Base-by-base conservation (phyloP, 23 red algal species). In the Gracilaria vermiculophylla region DNA sequence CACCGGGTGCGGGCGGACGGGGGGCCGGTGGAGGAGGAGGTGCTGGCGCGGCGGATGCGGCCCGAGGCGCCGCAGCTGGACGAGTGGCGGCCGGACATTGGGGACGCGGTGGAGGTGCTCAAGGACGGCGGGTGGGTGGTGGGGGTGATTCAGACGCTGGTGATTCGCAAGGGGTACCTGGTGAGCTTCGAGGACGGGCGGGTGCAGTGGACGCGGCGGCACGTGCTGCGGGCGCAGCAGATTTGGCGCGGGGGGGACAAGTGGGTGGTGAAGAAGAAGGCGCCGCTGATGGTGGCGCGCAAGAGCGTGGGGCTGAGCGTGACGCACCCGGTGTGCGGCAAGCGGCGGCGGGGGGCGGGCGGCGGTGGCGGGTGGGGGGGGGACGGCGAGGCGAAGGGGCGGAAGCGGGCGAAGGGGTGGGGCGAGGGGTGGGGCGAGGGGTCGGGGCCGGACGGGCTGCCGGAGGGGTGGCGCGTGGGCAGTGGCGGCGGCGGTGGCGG, bases 201-300 rank as follows among this genome's bases (percentile, higher is more conserved):
- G 17, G 85, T 81, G 54, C 40, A 55, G 17, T 96, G 94, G 94
- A 47, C 86, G 74, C 86, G 69, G 37, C 80, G 80, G 24, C 79
- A 73, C 28, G 23, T 49, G 69, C 54, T 96, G 70, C 79, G 94
- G 19, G 80, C 94, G 52, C 87, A 96, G 36, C 85, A 83, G 23
- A 96, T 84, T 28, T 96, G 94, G 94, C 83, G 80, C 17, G 87
- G 94, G 7, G 85, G 86, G 10, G 51, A 78, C 19, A 62, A 73
- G 17, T 96, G 94, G 94, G 85, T 85, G 60, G 61, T 82, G 53
- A 91, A 91, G 73, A 91, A 58, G 53, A 96, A 96, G 64, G 42
- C 84, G 50, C 84, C 84, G 41, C 42, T 88, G 2, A 39, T 69
- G 23, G 69, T 88, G 51, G 66, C 64, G 42, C 67, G 84, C 35